These are phyloP conservation scores for Tillandsia fasciculata DNA, from an alignment of 176 grass and related monocot genomes.

Conservation along the genomic window DNA sequence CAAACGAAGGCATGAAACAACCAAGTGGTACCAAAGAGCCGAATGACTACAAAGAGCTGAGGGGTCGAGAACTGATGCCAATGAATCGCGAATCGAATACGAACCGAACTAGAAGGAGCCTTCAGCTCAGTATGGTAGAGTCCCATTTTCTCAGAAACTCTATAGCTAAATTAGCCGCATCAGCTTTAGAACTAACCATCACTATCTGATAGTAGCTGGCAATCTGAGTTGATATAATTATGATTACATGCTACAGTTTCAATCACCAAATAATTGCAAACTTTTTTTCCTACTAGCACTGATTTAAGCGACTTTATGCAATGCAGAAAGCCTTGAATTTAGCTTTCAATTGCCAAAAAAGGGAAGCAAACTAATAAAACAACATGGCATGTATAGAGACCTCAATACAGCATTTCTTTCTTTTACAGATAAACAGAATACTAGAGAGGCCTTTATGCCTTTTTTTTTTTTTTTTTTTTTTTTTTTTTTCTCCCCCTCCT, in stretches of 20 bases:
- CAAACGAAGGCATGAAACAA: no score
- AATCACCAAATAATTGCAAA: not conserved
- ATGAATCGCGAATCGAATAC: no score
- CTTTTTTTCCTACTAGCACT: not conserved
- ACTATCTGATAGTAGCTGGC: no score
- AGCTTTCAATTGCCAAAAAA: slow-evolving; percentile 29
- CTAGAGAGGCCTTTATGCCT: not conserved
- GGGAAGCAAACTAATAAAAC: slow-evolving; percentile 16
- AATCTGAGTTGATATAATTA: no score
- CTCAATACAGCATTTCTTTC: slow-evolving; percentile 25
- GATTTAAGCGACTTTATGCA: slow-evolving; percentile 7
- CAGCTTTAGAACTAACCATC: no score
- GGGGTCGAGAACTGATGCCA: no score
- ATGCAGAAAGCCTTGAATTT: slow-evolving; percentile 28
- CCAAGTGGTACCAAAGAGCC: no score
- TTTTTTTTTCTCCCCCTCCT: not conserved
- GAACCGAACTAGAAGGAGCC: no score
- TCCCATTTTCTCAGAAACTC: no score
- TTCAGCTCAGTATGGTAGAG: no score
- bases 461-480: not conserved
- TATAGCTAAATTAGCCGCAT: no score
- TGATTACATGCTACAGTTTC: not conserved
- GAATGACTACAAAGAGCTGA: no score
- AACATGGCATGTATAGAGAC: slow-evolving; percentile 23
- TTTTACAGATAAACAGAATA: slow-evolving; percentile 18